Base-by-base conservation (phyloP, 2,329 filamentous ascomycete species). In the Juglanconis sp. region DNA sequence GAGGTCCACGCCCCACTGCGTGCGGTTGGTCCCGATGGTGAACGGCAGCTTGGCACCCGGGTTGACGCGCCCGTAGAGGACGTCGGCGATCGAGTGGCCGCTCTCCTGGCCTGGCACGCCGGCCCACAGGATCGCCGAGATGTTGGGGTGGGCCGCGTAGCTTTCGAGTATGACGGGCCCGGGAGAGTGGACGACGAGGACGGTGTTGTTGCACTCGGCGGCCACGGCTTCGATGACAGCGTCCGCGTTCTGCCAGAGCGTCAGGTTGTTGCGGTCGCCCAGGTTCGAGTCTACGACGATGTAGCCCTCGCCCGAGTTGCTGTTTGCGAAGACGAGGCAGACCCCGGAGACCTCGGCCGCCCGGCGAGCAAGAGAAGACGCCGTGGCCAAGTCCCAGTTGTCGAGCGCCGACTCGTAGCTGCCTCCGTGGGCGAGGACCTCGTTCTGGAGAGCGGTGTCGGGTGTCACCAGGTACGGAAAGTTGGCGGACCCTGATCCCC, bases 401-500 rank as follows among this genome's bases (percentile, higher is more conserved):
- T 60, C 62, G 64, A 74, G 72, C 69, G 87, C 82, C 61, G 77
- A 83, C 77, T 6, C 72, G 67, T 30, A 83, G 81, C 76, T 79
- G 82, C 66, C 82, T 77, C 78, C 1, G 81, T 84, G 11, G 3
- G 81, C 81, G 69, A 86, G 81, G 89, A 87, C 30, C 83, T 77
- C 38, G 76, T 74, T 53, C 84, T 77, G 50, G 69, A 76, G 73
- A 87, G 2, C 81, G 78, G 15, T 77, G 68, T 61, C 81, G 0
- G 93, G 93, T 24, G 89, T 85, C 34, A 96, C 77, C 1, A 96
- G 80, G 68, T 95, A 96, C 4, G 90, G 88, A 64, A 92, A 93
- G 30, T 96, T 85, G 1, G 91, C 91, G 0, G 91, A 86, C 2
- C 93, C 93, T 9, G 90, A 94, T 11, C 93, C 93, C 91, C 92